Evolutionary conservation across 2,329 filamentous ascomycete species (phyloP).

Genomic region (Leptographium flavum): DNA sequence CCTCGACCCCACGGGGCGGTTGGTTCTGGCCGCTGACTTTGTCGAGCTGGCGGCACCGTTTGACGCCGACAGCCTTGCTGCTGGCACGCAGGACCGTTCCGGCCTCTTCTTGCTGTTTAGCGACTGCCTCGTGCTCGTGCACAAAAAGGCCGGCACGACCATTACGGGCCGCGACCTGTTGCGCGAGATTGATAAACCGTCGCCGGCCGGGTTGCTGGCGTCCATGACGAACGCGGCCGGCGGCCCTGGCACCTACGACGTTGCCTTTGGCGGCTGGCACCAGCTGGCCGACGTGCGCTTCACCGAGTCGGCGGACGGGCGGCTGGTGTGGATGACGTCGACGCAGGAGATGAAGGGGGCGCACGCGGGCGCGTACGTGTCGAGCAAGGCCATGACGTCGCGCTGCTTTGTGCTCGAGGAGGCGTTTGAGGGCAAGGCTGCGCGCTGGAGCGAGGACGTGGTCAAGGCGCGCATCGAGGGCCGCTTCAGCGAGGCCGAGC

Average conservation of each 20-base stretch:
- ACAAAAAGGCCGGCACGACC: conserved; percentile 49
- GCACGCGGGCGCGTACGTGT: conserved; percentile 31
- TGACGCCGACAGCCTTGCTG: conserved; percentile 22
- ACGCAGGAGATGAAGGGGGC: conserved; percentile 44
- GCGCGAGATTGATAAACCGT: conserved; percentile 73
- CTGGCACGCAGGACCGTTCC: conserved; percentile 34
- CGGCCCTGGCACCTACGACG: conserved; percentile 50
- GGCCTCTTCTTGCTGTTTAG: conserved; percentile 76
- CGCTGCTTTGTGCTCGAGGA: conserved; percentile 61
- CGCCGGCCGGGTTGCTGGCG: conserved; percentile 45
- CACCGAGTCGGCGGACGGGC: conserved; percentile 53
- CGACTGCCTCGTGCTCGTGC: conserved; percentile 64
- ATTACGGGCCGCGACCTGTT: conserved; percentile 63
- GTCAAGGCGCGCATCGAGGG: conserved; percentile 76
- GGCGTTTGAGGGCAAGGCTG: conserved; percentile 62
- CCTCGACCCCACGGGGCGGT: conserved; percentile 58
- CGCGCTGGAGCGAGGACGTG: conserved; percentile 70
- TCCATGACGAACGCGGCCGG: conserved; percentile 50
- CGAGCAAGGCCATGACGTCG: conserved; percentile 38
- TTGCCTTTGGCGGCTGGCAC: conserved; percentile 63
- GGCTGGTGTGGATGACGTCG: conserved; percentile 53
- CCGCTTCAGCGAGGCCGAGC: conserved; percentile 69
- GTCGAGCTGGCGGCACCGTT: conserved; percentile 65
- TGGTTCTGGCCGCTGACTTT: conserved; percentile 72
- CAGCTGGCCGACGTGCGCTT: conserved; percentile 56